Conservation (phyloP, 1,139 yeast species). For the Blastobotrys indianensis region DNA sequence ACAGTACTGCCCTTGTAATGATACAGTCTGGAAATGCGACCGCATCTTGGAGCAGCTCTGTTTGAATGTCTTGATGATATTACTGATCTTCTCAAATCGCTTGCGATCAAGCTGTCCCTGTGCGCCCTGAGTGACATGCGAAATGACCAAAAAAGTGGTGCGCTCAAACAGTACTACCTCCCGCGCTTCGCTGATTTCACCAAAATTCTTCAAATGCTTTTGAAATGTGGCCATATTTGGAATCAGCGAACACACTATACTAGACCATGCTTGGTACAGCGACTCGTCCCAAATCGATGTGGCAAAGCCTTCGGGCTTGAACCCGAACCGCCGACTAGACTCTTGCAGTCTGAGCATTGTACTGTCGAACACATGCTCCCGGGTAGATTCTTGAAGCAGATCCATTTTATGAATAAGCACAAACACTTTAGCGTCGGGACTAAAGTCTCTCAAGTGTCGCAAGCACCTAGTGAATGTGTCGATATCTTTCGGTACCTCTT, state of each 20-base stretch:
- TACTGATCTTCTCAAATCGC: conserved; percentile 88
- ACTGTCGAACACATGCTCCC: conserved; percentile 74
- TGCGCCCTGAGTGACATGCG: conserved; percentile 40
- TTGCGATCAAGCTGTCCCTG: conserved; percentile 60
- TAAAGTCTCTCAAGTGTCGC: conserved; percentile 72
- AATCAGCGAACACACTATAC: conserved; percentile 86
- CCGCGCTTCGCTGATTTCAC: conserved; percentile 72
- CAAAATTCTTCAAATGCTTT: conserved; percentile 66
- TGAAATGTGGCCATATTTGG: conserved; percentile 86
- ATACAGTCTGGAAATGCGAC: conserved; percentile 72
- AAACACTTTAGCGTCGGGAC: conserved; percentile 89
- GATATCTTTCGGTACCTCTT: conserved; percentile 86
- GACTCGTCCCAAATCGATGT: conserved; percentile 98
- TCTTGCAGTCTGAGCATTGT: conserved; percentile 80
- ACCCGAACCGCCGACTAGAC: conserved; percentile 73
- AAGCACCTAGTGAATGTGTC: conserved; percentile 84
- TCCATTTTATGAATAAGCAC: conserved; percentile 95
- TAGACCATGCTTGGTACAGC: conserved; percentile 94
- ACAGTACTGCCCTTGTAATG: conserved; percentile 67
- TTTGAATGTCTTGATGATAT: conserved; percentile 88
- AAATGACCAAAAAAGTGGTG: conserved; percentile 86
- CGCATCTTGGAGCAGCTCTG: conserved; percentile 87
- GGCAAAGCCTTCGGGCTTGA: conserved; percentile 80
- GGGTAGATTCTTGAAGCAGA: conserved; percentile 77
- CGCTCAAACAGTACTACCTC: conserved; percentile 90